Evolutionary conservation across 2,329 filamentous ascomycete species (phyloP), one percentile per base, ranked within the genome.

Genomic region (Rhynchosporium secalis): DNA sequence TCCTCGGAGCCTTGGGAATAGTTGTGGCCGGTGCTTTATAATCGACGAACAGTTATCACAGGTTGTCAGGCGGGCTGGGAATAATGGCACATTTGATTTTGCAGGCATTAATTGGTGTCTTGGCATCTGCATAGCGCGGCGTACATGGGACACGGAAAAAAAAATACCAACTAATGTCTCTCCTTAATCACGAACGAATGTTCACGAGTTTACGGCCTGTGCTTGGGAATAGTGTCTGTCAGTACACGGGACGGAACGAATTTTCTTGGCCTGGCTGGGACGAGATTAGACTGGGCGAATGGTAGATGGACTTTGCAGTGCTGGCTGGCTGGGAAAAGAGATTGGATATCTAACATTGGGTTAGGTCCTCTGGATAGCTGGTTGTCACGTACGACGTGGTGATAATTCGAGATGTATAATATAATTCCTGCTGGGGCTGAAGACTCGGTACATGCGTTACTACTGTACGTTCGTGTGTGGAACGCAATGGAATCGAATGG

Each of bases 131-230:
- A 70, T 70, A 67, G 69, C 69, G 63, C 63, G 65, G 54, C 40
- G 60, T 60, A 58, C 38, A 46, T 58, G 47, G 58, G 40, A 58
- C 41, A 56, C 56, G 52, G 20, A 46, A 58, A 60, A 46, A 46
- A 58, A 60, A 65, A 62, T 60, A 61, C 46, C 63, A 70, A 68
- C 69, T 70, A 68, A 68, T 64, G 66, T 66, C 69, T 70, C 62
- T 70, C 68, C 66, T 70, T 70, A 48, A 54, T 62, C 56, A 63
- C 63, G 57, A 62, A 29, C 5, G 41, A 61, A 49, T 29, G 9
- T 36, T 6, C 33, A 66, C 29, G 56, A 58, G 41, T 59, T 54
- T 31, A 63, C 46, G 56, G 57, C 36, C 38, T 38, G 58, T 26
- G 41, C 28, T 43, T 46, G 40, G n/a, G 26, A 46, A 48, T 26